A percentile compares a stretch with the other conserved stretches of the same genome.
Conservation (phyloP, 2,329 filamentous ascomycete genomes). For the Fusarium staphyleae region DNA sequence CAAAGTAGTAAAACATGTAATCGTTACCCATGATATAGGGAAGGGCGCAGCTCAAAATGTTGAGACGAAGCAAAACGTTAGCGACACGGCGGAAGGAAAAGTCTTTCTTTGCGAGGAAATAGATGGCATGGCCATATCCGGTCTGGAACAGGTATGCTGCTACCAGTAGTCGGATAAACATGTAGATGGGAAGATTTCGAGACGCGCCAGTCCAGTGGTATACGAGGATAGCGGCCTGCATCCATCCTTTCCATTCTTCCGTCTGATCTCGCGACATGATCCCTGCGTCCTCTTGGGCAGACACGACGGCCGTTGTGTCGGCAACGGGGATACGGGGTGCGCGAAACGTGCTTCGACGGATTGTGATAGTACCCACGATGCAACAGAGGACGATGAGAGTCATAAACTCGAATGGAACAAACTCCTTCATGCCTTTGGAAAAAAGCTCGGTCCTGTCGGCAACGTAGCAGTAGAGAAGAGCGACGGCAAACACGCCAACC, state of each 20-base stretch:
- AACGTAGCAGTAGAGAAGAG: slow-evolving; percentile 40
- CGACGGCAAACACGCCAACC: slow-evolving; percentile 37
- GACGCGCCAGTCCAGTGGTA: slow-evolving; percentile 66
- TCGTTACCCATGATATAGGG: slow-evolving; percentile 63
- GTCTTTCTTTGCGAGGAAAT: slow-evolving; percentile 63
- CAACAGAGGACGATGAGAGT: slow-evolving; percentile 20
- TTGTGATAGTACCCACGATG: slow-evolving; percentile 21
- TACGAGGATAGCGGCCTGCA: slow-evolving; percentile 61
- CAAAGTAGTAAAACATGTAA: slow-evolving; percentile 63
- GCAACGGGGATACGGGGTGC: slow-evolving; percentile 14
- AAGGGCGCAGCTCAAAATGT: slow-evolving; percentile 61
- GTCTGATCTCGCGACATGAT: slow-evolving; percentile 58
- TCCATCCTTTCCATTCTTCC: slow-evolving; percentile 72
- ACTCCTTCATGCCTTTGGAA: slow-evolving; percentile 40
- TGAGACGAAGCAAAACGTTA: slow-evolving; percentile 62
- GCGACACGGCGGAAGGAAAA: slow-evolving; percentile 62
- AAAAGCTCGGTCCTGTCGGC: slow-evolving; percentile 43
- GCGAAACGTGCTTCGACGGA: slow-evolving; percentile 28
- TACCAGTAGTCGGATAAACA: slow-evolving; percentile 60
- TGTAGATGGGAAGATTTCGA: slow-evolving; percentile 57
- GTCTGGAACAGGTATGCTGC: slow-evolving; percentile 69
- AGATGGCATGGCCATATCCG: slow-evolving; percentile 66
- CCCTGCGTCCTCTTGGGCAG: slow-evolving; percentile 27
- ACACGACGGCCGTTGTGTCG: slow-evolving; percentile 1
- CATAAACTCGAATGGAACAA: slow-evolving; percentile 27